Evolutionary conservation across 2,329 filamentous ascomycete species (phyloP).

Genomic region (Colletotrichum endophyticum): DNA sequence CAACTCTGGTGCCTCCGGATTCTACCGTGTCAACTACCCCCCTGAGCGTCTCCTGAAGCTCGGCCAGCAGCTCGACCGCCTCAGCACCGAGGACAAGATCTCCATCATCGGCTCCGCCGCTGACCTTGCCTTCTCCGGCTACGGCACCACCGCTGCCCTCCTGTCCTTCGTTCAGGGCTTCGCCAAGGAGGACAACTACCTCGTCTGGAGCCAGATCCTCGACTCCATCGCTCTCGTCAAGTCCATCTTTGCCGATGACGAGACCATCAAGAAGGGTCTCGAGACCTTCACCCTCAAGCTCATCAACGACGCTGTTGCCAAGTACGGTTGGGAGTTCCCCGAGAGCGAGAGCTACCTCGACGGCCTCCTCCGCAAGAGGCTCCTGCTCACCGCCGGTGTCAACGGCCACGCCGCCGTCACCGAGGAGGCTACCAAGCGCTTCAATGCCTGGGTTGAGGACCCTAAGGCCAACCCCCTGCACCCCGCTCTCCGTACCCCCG

Average conservation of each 20-base stretch:
- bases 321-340: conserved; percentile 86
- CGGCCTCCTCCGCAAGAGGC: conserved; percentile 80
- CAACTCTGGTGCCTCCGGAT: conserved; percentile 87
- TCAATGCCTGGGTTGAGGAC: conserved; percentile 78
- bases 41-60: conserved; percentile 82
- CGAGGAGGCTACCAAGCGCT: conserved; percentile 77
- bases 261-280: conserved; percentile 72
- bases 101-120: conserved; percentile 89
- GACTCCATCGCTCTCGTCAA: conserved; percentile 78
- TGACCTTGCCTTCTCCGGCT: conserved; percentile 86
- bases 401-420: conserved; percentile 76
- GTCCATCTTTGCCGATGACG: conserved; percentile 83
- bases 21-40: conserved; percentile 92
- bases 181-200: conserved; percentile 78
- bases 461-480: conserved; percentile 73
- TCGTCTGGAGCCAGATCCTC: conserved; percentile 89
- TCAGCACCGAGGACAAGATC: conserved; percentile 90
- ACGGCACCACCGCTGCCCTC: conserved; percentile 81
- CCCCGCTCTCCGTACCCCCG: conserved; percentile 78
- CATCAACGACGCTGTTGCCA: conserved; percentile 74
- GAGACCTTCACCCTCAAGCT: conserved; percentile 82
- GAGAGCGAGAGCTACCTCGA: conserved; percentile 81
- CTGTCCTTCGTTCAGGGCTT: conserved; percentile 88
- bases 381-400: conserved; percentile 77
- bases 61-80: conserved; percentile 74